phyloP scores from a whole-genome alignment of 257 asterid species.

The Solanum gracilifrons region DNA sequence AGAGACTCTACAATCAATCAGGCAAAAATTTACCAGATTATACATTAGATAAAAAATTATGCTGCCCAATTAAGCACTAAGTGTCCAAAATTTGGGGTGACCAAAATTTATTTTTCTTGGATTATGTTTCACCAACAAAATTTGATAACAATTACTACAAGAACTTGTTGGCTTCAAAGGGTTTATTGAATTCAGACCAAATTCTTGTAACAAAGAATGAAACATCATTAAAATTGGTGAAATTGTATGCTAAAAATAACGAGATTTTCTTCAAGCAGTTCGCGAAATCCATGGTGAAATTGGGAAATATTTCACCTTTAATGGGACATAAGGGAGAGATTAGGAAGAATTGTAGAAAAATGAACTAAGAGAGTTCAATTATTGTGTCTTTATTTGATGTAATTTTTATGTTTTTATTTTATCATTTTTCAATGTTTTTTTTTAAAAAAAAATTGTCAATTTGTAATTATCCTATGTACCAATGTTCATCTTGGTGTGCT shows the following conservation, averaged over 20 bases:
- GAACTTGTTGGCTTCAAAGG: constrained; percentile 51
- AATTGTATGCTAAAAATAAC: constrained; percentile 40
- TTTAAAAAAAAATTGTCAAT: not conserved
- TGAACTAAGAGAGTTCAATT: constrained; percentile 14
- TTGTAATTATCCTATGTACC: not conserved
- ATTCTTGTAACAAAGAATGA: constrained; percentile 58
- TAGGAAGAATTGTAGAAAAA: constrained; percentile 54
- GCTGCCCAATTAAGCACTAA: constrained; percentile 44
- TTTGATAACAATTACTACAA: constrained; percentile 74
- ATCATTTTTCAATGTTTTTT: not conserved
- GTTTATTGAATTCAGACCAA: constrained; percentile 61
- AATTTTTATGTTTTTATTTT: not conserved
- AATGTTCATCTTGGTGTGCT: not conserved
- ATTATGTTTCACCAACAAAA: constrained; percentile 39
- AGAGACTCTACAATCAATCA: constrained; percentile 70
- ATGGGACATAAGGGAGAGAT: constrained; percentile 61
- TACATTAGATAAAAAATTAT: constrained; percentile 40
- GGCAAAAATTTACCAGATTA: constrained; percentile 45
- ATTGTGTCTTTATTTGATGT: not conserved
- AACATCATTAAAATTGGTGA: constrained; percentile 46
- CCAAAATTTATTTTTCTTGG: constrained; percentile 59
- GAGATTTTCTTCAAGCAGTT: constrained; percentile 55
- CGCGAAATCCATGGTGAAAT: constrained; percentile 54
- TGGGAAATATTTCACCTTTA: constrained; percentile 71
- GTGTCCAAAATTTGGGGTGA: constrained; percentile 83